Conservation (phyloP, 1,284 basidiomycete species). For the Sparassis latifolia region DNA sequence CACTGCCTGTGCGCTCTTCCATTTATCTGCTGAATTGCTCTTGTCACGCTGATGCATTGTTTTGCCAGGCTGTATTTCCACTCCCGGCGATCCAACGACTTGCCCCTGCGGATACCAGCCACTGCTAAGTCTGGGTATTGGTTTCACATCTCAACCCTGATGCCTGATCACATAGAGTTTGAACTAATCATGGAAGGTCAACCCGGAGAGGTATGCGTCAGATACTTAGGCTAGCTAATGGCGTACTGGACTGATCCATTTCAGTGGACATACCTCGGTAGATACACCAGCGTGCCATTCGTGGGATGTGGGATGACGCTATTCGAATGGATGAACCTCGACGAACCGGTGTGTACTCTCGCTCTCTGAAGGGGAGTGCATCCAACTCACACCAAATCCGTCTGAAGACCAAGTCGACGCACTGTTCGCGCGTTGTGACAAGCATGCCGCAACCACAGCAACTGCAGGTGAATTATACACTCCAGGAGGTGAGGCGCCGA, state of each 20-base stretch:
- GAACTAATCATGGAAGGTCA: constrained; percentile 21
- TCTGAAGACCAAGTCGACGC: constrained; percentile 17
- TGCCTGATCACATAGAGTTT: constrained; percentile 8
- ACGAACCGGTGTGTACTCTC: constrained; percentile 15
- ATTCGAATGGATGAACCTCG: constrained; percentile 24
- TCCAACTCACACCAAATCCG: neutral
- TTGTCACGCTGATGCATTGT: too few species aligned
- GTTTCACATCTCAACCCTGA: constrained; percentile 16
- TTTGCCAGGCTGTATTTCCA: constrained; percentile 13
- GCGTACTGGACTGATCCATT: neutral
- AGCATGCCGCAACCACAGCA: neutral
- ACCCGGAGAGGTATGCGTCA: constrained; percentile 11
- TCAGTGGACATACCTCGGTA: constrained; percentile 25
- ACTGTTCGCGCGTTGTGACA: constrained; percentile 17
- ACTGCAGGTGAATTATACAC: too few species aligned
- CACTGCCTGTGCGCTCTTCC: too few species aligned
- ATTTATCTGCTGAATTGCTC: too few species aligned
- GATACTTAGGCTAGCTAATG: neutral
- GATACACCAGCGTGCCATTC: constrained; percentile 16
- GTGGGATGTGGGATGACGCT: constrained; percentile 20
- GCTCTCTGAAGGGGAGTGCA: too few species aligned
- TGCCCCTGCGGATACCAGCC: constrained; percentile 18
- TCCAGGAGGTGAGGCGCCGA: constrained; percentile 13
- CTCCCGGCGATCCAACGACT: constrained; percentile 17
- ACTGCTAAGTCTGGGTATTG: constrained; percentile 22